These are phyloP conservation scores for Malus fusca DNA, from an alignment of 306 rosid genomes.

Conservation along the genomic window DNA sequence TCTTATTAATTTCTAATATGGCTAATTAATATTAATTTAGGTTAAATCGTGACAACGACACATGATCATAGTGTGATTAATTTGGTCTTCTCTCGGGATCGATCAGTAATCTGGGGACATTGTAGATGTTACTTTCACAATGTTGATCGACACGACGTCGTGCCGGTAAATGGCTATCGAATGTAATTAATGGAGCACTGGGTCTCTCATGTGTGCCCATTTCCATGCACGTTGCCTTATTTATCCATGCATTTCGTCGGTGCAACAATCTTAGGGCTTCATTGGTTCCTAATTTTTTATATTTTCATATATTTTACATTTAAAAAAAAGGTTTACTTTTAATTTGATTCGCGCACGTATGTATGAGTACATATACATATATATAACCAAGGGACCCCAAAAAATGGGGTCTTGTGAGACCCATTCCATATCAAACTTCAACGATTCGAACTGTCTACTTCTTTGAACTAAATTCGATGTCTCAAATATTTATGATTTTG, in stretches of 20 bases:
- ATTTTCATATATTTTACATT: background rate
- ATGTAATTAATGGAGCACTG: background rate
- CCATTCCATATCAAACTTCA: no score
- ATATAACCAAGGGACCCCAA: no score
- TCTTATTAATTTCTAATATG: background rate
- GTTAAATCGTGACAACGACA: background rate
- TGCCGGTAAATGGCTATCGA: background rate
- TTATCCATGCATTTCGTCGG: conserved; percentile 2
- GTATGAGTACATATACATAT: background rate
- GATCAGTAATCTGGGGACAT: background rate
- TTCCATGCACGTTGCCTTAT: conserved; percentile 1
- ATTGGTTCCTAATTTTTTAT: background rate
- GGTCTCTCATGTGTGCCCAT: background rate
- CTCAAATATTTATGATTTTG: no score
- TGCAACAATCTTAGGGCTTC: background rate
- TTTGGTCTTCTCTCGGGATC: background rate
- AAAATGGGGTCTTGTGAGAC: no score
- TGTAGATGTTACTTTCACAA: background rate
- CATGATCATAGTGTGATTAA: background rate
- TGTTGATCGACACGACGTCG: conserved; percentile 1
- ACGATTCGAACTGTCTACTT: no score
- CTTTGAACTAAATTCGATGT: no score
- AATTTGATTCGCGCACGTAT: background rate
- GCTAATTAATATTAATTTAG: background rate
- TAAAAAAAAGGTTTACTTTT: background rate